A percentile compares a stretch with the other conserved stretches of the same genome.
Evolutionary conservation across 768 basidiomycete species (phyloP).

Genomic region (Suillus plorans): DNA sequence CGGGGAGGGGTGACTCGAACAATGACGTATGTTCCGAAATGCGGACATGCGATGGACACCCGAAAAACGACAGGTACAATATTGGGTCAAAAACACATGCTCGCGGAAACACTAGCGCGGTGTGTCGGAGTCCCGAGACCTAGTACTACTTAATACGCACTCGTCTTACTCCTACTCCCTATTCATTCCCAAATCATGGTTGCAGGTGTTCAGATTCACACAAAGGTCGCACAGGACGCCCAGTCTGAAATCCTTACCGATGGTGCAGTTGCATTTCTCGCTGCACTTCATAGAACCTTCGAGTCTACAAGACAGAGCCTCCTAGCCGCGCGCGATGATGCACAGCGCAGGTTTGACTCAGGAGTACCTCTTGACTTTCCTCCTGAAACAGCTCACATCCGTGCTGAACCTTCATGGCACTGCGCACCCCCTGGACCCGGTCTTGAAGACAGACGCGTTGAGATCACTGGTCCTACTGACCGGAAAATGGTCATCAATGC

Average conservation of each 20-base stretch:
- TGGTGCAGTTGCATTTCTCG: slow-evolving; percentile 85
- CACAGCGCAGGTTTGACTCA: slow-evolving; percentile 76
- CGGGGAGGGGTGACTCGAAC: neutral
- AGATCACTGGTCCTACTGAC: slow-evolving; percentile 98
- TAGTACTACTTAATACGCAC: slow-evolving; percentile 35
- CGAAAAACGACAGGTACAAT: neutral
- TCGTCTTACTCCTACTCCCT: slow-evolving; percentile 3
- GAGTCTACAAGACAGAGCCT: slow-evolving; percentile 82
- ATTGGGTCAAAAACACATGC: slow-evolving; percentile 4
- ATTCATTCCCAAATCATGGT: slow-evolving; percentile 45
- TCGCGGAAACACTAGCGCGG: slow-evolving; percentile 13
- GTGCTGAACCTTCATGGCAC: slow-evolving; percentile 87
- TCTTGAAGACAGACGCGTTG: slow-evolving; percentile 91
- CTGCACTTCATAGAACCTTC: slow-evolving; percentile 90
- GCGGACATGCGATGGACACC: neutral
- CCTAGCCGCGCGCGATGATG: slow-evolving; percentile 74
- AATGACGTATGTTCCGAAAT: neutral
- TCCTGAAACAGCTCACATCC: slow-evolving; percentile 84
- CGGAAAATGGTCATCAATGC: slow-evolving; percentile 99
- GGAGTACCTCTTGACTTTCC: slow-evolving; percentile 84
- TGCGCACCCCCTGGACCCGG: slow-evolving; percentile 92
- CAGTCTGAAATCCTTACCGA: slow-evolving; percentile 84
- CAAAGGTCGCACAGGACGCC: slow-evolving; percentile 57
- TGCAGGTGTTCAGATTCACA: slow-evolving; percentile 63
- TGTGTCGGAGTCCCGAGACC: slow-evolving; percentile 41